Percentiles rank a stretch among this genome's conserved stretches.
Conservation (phyloP, 768 basidiomycete species). For the Russula emetica region DNA sequence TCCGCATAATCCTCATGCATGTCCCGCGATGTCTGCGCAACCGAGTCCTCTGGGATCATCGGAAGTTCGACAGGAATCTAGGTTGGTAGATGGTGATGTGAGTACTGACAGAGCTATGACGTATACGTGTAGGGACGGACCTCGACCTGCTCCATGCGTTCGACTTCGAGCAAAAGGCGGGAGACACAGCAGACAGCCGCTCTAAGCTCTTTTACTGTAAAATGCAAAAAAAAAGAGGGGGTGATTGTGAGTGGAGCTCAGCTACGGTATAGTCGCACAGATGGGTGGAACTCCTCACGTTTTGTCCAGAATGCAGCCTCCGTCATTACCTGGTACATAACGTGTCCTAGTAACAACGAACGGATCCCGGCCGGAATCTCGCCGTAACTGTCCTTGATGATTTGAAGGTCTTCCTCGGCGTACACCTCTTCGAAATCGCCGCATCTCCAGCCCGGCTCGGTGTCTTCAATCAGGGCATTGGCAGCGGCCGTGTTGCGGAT, state of each 20-base stretch:
- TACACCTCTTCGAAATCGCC: constrained; percentile 21
- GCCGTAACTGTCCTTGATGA: constrained; percentile 16
- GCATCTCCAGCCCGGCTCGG: constrained; percentile 9
- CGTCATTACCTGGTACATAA: constrained; percentile 18
- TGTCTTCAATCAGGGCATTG: constrained; percentile 15
- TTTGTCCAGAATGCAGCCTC: constrained; percentile 25
- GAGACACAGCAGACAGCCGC: constrained; percentile 8
- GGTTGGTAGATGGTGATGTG: not conserved
- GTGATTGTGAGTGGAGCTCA: not conserved
- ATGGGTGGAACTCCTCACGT: constrained; percentile 3
- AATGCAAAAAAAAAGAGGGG: not conserved
- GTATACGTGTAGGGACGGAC: not conserved
- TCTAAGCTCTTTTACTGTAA: constrained; percentile 24
- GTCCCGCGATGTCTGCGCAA: constrained; percentile 20
- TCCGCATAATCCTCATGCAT: constrained; percentile 15
- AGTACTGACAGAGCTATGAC: not conserved
- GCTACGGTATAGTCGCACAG: too few species aligned
- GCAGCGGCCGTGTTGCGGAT: constrained; percentile 22
- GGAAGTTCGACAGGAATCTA: constrained; percentile 17
- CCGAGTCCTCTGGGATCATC: constrained; percentile 10
- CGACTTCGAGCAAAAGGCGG: constrained; percentile 16
- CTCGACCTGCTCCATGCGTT: constrained; percentile 12
- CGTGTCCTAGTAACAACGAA: constrained; percentile 12
- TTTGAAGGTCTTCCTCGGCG: constrained; percentile 9
- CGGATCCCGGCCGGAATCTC: constrained; percentile 25